Evolutionary conservation across 345 rosid genomes (phyloP).

Genomic region (Cardamine occulta): DNA sequence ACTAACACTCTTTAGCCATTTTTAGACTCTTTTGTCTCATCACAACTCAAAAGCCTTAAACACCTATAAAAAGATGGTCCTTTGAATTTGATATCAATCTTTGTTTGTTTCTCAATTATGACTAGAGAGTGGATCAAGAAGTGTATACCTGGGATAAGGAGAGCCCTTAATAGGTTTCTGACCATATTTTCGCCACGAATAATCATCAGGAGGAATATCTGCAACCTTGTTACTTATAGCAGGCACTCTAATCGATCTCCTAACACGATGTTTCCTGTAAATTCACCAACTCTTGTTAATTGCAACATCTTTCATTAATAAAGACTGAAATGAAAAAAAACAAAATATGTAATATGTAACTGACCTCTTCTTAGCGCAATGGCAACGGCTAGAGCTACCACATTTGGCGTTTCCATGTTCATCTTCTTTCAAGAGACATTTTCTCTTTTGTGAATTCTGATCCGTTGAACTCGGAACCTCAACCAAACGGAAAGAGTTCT

Average conservation of each 20-base stretch:
- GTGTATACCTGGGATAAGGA: conserved; percentile 75
- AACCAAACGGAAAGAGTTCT: conserved; percentile 56
- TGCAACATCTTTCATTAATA: not conserved
- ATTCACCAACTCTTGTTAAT: not conserved
- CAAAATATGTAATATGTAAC: not conserved
- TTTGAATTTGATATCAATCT: not conserved
- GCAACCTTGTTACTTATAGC: conserved; percentile 86
- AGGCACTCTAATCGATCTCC: conserved; percentile 81
- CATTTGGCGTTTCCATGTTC: conserved; percentile 65
- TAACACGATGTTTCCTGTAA: conserved; percentile 65
- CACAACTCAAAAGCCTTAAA: too few species aligned
- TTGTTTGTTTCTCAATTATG: not conserved
- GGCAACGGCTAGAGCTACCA: conserved; percentile 59
- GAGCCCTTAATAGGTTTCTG: conserved; percentile 87
- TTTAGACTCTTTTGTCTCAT: too few species aligned
- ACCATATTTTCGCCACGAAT: conserved; percentile 85
- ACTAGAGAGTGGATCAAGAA: conserved; percentile 12
- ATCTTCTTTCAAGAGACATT: conserved; percentile 58
- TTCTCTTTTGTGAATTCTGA: conserved; percentile 57
- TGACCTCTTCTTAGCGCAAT: conserved; percentile 77
- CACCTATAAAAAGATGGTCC: conserved; percentile 3
- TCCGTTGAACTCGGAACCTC: conserved; percentile 56
- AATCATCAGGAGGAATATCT: conserved; percentile 84
- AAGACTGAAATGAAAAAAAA: not conserved
- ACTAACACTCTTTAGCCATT: conserved; percentile 14